phyloP scores from a whole-genome alignment of 345 rosid genomes.

The Angophora floribunda region DNA sequence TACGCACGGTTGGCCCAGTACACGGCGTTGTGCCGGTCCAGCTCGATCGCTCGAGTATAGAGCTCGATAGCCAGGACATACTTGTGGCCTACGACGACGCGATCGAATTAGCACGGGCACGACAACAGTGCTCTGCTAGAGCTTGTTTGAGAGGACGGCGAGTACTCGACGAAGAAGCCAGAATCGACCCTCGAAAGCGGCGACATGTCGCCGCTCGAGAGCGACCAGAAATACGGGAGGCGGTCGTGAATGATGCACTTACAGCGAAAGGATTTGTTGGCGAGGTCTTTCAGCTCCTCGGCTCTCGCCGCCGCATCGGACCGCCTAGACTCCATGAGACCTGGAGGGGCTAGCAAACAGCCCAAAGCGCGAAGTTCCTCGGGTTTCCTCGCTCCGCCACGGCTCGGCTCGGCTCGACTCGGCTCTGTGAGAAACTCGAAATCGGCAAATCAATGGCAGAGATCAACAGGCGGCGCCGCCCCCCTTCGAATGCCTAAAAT shows the following conservation, averaged over 20 bases:
- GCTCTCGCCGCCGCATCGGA: not conserved
- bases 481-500: not conserved
- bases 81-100: not conserved
- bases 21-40: not conserved
- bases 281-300: not conserved
- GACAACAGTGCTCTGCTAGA: not conserved
- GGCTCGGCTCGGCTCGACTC: not conserved
- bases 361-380: not conserved
- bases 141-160: not conserved
- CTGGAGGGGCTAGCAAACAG: not conserved
- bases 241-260: not conserved
- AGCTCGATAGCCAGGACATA: not conserved
- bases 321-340: not conserved
- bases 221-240: not conserved
- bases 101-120: not conserved
- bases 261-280: not conserved
- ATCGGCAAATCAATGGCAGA: not conserved
- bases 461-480: not conserved
- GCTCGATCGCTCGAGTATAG: not conserved
- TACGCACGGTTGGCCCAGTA: not conserved
- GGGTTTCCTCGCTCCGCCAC: not conserved
- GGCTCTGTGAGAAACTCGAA: not conserved
- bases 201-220: not conserved
- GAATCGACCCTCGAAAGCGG: not conserved
- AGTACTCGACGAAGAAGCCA: not conserved